Conservation (phyloP, 2,329 filamentous ascomycete species). For the Fusarium agapanthi region DNA sequence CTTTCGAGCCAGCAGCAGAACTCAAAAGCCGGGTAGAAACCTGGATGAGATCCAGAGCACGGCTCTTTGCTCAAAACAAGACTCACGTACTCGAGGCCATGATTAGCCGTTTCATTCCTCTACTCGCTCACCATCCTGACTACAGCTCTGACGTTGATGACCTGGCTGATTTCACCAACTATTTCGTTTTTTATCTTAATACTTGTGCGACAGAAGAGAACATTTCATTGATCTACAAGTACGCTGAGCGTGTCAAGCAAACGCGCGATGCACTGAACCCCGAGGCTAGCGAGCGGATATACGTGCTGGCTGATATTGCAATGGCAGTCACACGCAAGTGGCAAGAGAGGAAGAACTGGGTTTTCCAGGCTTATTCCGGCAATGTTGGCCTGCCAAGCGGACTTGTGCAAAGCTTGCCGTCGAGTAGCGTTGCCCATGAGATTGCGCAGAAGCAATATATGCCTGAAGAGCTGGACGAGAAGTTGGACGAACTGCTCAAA, state of each 20-base stretch:
- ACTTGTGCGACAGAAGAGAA: conserved; percentile 87
- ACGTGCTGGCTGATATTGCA: conserved; percentile 87
- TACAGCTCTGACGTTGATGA: conserved; percentile 74
- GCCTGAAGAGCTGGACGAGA: conserved; percentile 77
- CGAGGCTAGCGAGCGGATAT: conserved; percentile 75
- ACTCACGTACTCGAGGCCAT: conserved; percentile 79
- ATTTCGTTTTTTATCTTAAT: conserved; percentile 88
- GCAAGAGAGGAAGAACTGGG: conserved; percentile 87
- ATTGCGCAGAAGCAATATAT: conserved; percentile 89
- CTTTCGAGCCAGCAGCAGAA: conserved; percentile 83
- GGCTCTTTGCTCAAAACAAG: conserved; percentile 66
- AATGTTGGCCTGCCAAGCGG: conserved; percentile 84
- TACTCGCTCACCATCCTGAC: conserved; percentile 94
- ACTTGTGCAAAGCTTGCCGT: conserved; percentile 78
- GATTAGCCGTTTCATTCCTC: conserved; percentile 83
- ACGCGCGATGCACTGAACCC: conserved; percentile 80
- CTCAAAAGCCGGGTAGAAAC: conserved; percentile 81
- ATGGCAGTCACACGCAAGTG: conserved; percentile 84
- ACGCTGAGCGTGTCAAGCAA: conserved; percentile 92
- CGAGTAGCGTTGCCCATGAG: conserved; percentile 80
- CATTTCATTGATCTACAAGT: conserved; percentile 86
- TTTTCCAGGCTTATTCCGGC: conserved; percentile 81
- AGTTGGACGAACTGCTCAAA: conserved; percentile 73
- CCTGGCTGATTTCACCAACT: conserved; percentile 83
- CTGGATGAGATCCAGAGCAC: conserved; percentile 86